A percentile compares a stretch with the other conserved stretches of the same genome.
Conservation (phyloP, 1,284 basidiomycete genomes). For the Amylostereum areolatum region DNA sequence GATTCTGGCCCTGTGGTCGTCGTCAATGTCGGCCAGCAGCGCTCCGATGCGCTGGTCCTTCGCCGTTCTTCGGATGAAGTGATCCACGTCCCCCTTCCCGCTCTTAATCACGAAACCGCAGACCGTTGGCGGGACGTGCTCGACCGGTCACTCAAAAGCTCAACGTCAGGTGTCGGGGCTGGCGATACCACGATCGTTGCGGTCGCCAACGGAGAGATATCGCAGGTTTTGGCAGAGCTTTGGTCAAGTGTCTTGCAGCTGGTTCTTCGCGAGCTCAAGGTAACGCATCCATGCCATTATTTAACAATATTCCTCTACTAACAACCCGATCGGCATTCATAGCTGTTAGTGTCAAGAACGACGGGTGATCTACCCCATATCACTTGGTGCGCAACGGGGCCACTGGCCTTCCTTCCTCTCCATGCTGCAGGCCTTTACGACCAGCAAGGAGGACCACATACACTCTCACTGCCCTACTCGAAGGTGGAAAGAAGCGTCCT, state of each 20-base stretch:
- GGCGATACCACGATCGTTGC: background rate
- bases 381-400: slow-evolving; percentile 7
- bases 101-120: background rate
- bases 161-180: background rate
- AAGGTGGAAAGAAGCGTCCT: background rate
- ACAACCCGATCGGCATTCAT: no score
- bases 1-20: slow-evolving; percentile 1
- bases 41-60: slow-evolving; percentile 2
- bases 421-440: slow-evolving; percentile 8
- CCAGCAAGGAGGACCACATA: background rate
- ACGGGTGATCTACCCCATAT: background rate
- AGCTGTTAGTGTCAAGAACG: background rate
- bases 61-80: no score
- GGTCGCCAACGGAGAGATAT: background rate
- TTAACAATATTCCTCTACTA: background rate
- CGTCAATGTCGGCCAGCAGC: background rate
- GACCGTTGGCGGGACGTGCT: background rate
- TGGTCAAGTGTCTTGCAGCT: slow-evolving; percentile 4
- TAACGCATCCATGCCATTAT: background rate
- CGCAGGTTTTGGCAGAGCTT: background rate
- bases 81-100: background rate
- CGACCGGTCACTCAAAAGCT: background rate
- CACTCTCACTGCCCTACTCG: background rate
- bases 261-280: background rate
- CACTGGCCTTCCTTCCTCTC: slow-evolving; percentile 6